These are phyloP conservation scores for Silene coronaria DNA, from an alignment of 179 eudicot species.

Conservation along the genomic window DNA sequence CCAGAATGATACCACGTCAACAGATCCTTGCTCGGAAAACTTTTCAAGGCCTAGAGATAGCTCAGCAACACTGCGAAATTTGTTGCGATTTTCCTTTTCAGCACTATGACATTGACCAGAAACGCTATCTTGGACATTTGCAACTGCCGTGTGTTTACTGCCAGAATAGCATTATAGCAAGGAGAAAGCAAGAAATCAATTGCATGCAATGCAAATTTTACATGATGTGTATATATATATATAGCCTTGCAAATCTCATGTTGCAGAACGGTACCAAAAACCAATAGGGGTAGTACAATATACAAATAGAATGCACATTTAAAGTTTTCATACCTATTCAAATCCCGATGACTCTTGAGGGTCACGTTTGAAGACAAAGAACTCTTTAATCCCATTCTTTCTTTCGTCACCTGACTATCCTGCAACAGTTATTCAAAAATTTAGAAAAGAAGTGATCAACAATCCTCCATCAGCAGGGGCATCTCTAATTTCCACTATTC, in stretches of 20 bases:
- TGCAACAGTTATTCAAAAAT: slow-evolving; percentile 19
- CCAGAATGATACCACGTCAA: slow-evolving; percentile 59
- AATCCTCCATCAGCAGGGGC: not conserved
- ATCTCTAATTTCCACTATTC: not conserved
- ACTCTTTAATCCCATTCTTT: slow-evolving; percentile 31
- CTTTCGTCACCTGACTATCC: slow-evolving; percentile 38
- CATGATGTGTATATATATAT: not conserved
- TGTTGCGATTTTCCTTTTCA: slow-evolving; percentile 38
- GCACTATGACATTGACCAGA: slow-evolving; percentile 28
- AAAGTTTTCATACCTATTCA: slow-evolving; percentile 34
- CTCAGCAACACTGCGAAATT: slow-evolving; percentile 59
- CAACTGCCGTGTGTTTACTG: slow-evolving; percentile 32
- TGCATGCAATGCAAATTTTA: slow-evolving; percentile 2
- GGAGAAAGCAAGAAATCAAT: slow-evolving; percentile 12
- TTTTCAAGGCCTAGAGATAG: slow-evolving; percentile 56
- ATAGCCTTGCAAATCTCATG: not conserved
- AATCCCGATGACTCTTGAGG: slow-evolving; percentile 36
- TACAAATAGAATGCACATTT: not conserved
- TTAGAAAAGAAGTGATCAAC: not conserved
- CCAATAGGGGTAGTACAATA: not conserved
- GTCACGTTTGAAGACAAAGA: slow-evolving; percentile 30
- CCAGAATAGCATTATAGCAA: slow-evolving; percentile 35
- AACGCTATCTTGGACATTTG: slow-evolving; percentile 24
- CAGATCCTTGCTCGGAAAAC: slow-evolving; percentile 35
- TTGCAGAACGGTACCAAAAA: slow-evolving; percentile 1